Base-by-base conservation (phyloP, 2,329 filamentous ascomycete genomes). In the Beauveria rudraprayagi region DNA sequence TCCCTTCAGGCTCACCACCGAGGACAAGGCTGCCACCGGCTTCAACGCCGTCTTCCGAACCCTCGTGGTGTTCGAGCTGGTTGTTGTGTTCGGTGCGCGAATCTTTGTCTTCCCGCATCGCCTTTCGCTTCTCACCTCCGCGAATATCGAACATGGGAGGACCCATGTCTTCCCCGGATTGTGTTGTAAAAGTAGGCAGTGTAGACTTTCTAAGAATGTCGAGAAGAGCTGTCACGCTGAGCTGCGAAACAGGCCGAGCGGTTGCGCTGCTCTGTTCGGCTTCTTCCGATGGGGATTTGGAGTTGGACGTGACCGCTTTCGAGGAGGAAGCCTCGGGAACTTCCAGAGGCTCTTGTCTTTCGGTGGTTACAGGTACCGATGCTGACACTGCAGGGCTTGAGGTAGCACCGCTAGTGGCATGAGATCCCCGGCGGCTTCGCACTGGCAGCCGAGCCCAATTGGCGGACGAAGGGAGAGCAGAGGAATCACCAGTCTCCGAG, bases 1-100 rank as follows among this genome's bases (percentile, higher is more conserved):
- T 81, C 66, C 96, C 91, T 71, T 97, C 93, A 0, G 93, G 93
- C 71, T 97, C 93, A 48, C 93, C 93, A 61, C 93, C 93, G 19
- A 97, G 81, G 62, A 95, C 92, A 62, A 94, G 80, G 71, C 93
- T 97, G 16, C 85, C 85, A 51, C 90, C 90, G 66, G 89, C 89
- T 73, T 94, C 92, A 1, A 86, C 85, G 61, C 89, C 88, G 61
- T 90, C 91, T 65, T 96, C 92, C 0, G 80, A 80, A 4, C 75
- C 71, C 52, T 80, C 80, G 5, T 71, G 70, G 3, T 70, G 70
- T 26, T 82, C 80, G 1, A 71, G 66, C 26, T 74, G 74, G 34
- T 82, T 78, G 62, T 83, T 80, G 22, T 78, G 77, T 34, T 83
- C 79, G 6, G 71, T 73, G 24, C 79, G 78, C 5, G 76, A 76